Conservation (phyloP, 768 basidiomycete species). For the Tricholoma bakamatsutake region DNA sequence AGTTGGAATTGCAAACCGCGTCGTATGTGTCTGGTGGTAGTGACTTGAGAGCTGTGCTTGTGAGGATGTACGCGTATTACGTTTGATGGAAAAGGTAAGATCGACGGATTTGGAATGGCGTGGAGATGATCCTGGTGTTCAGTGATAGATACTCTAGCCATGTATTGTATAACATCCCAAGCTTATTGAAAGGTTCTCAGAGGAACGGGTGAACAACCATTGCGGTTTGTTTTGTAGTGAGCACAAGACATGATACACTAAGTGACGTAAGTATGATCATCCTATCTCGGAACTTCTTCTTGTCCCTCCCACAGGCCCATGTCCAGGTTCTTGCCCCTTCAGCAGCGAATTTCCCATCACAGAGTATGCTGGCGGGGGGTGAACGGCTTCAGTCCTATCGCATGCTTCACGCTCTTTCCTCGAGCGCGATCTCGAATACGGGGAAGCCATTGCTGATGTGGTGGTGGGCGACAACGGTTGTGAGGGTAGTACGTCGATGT, state of each 20-base stretch:
- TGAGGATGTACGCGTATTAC: neutral
- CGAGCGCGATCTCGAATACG: neutral
- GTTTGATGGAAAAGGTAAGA: neutral
- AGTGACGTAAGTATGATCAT: too few relatives aligned
- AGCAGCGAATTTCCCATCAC: neutral
- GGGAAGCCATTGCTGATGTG: conserved; percentile 1
- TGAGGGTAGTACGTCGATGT: conserved; percentile 28
- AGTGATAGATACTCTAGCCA: too few relatives aligned
- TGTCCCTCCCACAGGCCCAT: neutral
- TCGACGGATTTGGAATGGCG: too few relatives aligned
- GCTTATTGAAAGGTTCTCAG: too few relatives aligned
- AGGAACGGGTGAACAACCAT: too few relatives aligned
- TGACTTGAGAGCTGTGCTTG: too few relatives aligned
- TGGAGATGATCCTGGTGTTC: too few relatives aligned
- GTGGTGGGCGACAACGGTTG: conserved; percentile 11
- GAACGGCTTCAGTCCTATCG: conserved; percentile 15
- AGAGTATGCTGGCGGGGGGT: conserved; percentile 25
- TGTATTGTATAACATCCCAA: too few relatives aligned
- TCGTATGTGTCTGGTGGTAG: too few relatives aligned
- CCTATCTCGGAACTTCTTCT: neutral
- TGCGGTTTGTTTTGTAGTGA: too few relatives aligned
- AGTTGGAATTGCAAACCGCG: too few relatives aligned
- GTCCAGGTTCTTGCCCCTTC: neutral
- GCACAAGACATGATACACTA: too few relatives aligned
- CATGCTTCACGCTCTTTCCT: conserved; percentile 16